phyloP scores from a whole-genome alignment of 2,329 filamentous ascomycete genomes.

The Ophiognomonia clavigignenti-juglandacearum region DNA sequence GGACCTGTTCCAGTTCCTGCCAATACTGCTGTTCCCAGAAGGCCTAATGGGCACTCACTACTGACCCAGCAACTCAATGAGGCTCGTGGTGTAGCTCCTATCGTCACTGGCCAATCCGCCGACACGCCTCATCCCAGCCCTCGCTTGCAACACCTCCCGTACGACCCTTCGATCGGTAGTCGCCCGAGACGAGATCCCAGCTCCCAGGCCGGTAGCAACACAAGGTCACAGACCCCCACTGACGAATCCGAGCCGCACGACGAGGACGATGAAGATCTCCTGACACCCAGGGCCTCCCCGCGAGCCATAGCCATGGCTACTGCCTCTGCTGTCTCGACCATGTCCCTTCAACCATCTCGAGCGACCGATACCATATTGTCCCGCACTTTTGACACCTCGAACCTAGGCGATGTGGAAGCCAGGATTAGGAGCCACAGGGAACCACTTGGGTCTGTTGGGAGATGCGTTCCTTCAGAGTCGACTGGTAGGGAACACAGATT shows the following conservation, averaged over 20 bases:
- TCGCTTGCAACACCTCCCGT: conserved; percentile 10
- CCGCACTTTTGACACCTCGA: conserved; percentile 24
- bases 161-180: conserved; percentile 11
- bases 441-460: conserved; percentile 25
- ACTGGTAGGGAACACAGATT: conserved; percentile 35
- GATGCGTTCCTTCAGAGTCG: conserved; percentile 38
- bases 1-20: conserved; percentile 11
- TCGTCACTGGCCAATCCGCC: conserved; percentile 13
- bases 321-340: conserved; percentile 16
- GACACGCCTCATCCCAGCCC: conserved; percentile 11
- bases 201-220: conserved; percentile 8
- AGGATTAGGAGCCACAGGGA: conserved; percentile 31
- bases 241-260: conserved; percentile 17
- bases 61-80: conserved; percentile 55
- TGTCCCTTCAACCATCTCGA: conserved; percentile 12
- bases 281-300: conserved; percentile 31
- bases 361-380: conserved; percentile 7
- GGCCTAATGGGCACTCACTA: conserved; percentile 48
- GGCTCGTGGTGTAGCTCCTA: conserved; percentile 45
- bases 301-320: conserved; percentile 22
- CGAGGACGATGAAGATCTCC: conserved; percentile 30
- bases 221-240: conserved; percentile 19
- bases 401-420: conserved; percentile 28
- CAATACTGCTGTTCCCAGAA: conserved; percentile 32
- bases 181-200: conserved; percentile 13